These are phyloP conservation scores for Crithidia mellificae DNA, from an alignment of 208 protist species.

Conservation along the genomic window DNA sequence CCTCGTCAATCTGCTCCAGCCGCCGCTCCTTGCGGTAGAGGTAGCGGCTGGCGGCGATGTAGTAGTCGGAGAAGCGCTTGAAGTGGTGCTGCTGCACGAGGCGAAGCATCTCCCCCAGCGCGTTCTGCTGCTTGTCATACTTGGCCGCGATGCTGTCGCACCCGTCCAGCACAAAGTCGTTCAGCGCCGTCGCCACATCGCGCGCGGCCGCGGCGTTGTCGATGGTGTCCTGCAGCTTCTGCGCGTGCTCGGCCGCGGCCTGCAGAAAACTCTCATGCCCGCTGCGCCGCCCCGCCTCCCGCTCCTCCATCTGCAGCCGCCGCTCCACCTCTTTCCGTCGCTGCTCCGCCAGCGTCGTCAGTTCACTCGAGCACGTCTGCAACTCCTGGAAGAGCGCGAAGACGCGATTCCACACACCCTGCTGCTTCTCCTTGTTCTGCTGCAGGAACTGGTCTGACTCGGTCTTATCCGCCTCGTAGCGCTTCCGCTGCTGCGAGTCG, in stretches of 20 bases:
- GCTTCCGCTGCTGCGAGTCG: slow-evolving; percentile 77
- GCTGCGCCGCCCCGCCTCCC: slow-evolving; percentile 77
- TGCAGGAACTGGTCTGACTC: slow-evolving; percentile 79
- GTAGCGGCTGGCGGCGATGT: slow-evolving; percentile 80
- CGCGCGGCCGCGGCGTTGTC: slow-evolving; percentile 75
- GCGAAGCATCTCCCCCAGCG: slow-evolving; percentile 75
- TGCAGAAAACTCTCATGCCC: slow-evolving; percentile 82
- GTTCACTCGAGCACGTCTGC: slow-evolving; percentile 66
- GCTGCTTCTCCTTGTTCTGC: slow-evolving; percentile 91
- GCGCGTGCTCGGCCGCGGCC: slow-evolving; percentile 66
- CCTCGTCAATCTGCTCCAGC: slow-evolving; percentile 69
- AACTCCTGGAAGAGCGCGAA: slow-evolving; percentile 79
- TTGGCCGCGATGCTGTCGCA: slow-evolving; percentile 85
- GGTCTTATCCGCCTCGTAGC: slow-evolving; percentile 75
- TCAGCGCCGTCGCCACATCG: slow-evolving; percentile 78
- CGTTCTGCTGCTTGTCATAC: slow-evolving; percentile 88
- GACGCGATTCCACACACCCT: slow-evolving; percentile 87
- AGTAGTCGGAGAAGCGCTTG: slow-evolving; percentile 89
- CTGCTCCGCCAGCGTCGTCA: slow-evolving; percentile 58
- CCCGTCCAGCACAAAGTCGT: slow-evolving; percentile 88
- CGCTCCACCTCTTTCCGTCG: slow-evolving; percentile 78
- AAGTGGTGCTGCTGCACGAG: slow-evolving; percentile 88
- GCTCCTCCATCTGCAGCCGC: slow-evolving; percentile 82
- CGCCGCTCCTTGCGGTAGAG: slow-evolving; percentile 84
- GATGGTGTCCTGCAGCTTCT: slow-evolving; percentile 83